Conservation (phyloP, 148 eudicot genomes). For the Polygonum aviculare region DNA sequence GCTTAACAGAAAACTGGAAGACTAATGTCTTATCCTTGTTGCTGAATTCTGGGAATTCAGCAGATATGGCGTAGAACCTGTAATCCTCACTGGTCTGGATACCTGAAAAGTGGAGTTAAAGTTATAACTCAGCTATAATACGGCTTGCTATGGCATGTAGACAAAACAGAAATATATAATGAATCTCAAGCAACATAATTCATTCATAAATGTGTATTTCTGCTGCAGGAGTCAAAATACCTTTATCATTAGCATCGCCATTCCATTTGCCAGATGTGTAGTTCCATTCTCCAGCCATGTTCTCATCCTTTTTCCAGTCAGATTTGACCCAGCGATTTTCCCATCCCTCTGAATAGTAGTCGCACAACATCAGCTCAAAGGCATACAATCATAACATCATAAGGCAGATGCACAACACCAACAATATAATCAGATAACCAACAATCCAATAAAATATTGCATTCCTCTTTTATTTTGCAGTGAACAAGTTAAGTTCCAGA, state of each 20-base stretch:
- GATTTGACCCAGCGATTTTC: constrained; percentile 90
- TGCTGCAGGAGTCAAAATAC: constrained; percentile 21
- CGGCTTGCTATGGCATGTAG: too few relatives aligned
- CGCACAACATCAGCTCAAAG: not conserved
- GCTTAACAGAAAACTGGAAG: constrained; percentile 95
- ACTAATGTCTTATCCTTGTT: constrained; percentile 88
- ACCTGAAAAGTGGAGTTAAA: constrained; percentile 2
- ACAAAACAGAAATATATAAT: not conserved
- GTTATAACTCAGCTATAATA: not conserved
- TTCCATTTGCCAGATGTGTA: constrained; percentile 95
- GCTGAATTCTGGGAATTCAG: constrained; percentile 92
- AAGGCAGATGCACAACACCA: not conserved
- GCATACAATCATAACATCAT: constrained; percentile 1
- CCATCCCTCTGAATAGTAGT: constrained; percentile 61
- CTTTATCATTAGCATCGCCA: constrained; percentile 83
- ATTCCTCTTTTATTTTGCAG: not conserved
- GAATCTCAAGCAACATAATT: not conserved
- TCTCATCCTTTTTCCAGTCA: constrained; percentile 94
- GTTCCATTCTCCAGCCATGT: constrained; percentile 96
- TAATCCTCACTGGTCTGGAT: constrained; percentile 68
- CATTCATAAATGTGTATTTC: not conserved
- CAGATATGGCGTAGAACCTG: constrained; percentile 89
- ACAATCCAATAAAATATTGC: not conserved
- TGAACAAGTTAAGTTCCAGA: not conserved
- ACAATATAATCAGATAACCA: not conserved